Evolutionary conservation across 2,329 filamentous ascomycete species (phyloP).

Genomic region (Mariannaea sp.): DNA sequence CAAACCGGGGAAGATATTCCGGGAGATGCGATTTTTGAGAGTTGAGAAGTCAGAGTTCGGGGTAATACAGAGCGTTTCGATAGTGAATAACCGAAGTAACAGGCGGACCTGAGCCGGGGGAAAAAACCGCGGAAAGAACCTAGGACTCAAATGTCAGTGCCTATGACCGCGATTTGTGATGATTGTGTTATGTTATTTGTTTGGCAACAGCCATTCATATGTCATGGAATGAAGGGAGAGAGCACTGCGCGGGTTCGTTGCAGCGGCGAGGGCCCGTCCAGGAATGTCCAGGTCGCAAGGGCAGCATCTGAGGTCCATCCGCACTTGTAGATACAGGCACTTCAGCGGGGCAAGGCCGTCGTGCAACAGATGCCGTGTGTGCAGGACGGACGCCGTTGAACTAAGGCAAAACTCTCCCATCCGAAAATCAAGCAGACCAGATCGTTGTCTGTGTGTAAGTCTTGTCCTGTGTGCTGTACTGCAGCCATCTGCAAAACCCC

Average conservation of each 20-base stretch:
- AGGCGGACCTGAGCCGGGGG: constrained; percentile 7
- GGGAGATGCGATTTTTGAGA: constrained; percentile 3
- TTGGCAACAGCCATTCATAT: constrained; percentile 28
- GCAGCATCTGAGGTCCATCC: constrained; percentile 6
- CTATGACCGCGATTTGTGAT: constrained; percentile 16
- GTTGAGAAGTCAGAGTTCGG: constrained; percentile 2
- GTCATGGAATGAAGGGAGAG: constrained; percentile 38
- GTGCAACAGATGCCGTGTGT: constrained; percentile 9
- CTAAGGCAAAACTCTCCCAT: background rate
- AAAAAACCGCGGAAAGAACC: constrained; percentile 22
- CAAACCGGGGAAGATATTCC: background rate
- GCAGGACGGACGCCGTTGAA: constrained; percentile 1
- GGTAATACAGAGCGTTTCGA: constrained; percentile 1
- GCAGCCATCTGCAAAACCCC: too few species aligned
- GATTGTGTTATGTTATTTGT: constrained; percentile 21
- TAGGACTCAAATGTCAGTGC: constrained; percentile 32
- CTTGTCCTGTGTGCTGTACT: too few species aligned
- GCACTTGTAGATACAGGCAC: constrained; percentile 15
- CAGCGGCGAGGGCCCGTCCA: constrained; percentile 19
- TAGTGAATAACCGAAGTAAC: constrained; percentile 19
- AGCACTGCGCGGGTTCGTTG: constrained; percentile 23
- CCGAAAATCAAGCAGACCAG: too few species aligned
- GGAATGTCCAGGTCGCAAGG: constrained; percentile 33
- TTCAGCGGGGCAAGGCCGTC: constrained; percentile 19
- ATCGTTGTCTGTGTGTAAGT: too few species aligned